Evolutionary conservation across 371 early-diverging fungal species (phyloP), one percentile per base, ranked within the genome.

Genomic region (Capillidium heterosporum): DNA sequence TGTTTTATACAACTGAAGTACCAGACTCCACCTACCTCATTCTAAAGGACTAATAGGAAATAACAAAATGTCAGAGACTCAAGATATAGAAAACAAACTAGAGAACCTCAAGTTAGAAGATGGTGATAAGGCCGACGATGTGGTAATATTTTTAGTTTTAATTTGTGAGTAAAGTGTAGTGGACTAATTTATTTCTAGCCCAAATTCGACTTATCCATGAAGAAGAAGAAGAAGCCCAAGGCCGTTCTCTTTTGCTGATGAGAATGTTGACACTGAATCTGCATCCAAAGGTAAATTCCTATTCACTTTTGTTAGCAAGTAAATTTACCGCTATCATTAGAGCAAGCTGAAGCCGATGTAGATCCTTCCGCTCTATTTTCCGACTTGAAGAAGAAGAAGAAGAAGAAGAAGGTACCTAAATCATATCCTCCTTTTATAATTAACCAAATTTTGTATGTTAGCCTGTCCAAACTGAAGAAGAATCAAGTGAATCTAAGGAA

Each of bases 351-450:
- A 40, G 72, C 65, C 44, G 80, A 74, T 41, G 73, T 68, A 47
- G 86, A 85, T 65, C 76, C 80, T 50, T 75, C 73, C 50, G 77
- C 82, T 60, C 78, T 85, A 81, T 89, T 89, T 70, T 81, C 80
- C 56, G 86, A 84, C 61, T 69, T 81, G 69, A 87, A 86, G 67
- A 87, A 89, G 79, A 89, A 89, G 65, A 89, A 89, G 75, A 89
- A 89, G 72, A 84, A 83, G 77, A 87, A 87, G 77, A 72, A 54
- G 32, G 57, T 42, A 48, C 49, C 44, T 44, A 24, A 49, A 31
- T 17, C 21, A 24, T 29, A 13, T 50, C 7, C 35, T 39, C 29
- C 13, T 29, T 23, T 13, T 23, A 32, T 24, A 24, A 10, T 53
- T 35, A 24, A 10, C 32, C 11, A 53, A 32, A 53, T 15, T 7